Percentiles rank a stretch among this genome's conserved stretches.
These are phyloP conservation scores for Cryphonectria parasitica DNA, from an alignment of 2,329 filamentous ascomycete species.

Conservation along the genomic window DNA sequence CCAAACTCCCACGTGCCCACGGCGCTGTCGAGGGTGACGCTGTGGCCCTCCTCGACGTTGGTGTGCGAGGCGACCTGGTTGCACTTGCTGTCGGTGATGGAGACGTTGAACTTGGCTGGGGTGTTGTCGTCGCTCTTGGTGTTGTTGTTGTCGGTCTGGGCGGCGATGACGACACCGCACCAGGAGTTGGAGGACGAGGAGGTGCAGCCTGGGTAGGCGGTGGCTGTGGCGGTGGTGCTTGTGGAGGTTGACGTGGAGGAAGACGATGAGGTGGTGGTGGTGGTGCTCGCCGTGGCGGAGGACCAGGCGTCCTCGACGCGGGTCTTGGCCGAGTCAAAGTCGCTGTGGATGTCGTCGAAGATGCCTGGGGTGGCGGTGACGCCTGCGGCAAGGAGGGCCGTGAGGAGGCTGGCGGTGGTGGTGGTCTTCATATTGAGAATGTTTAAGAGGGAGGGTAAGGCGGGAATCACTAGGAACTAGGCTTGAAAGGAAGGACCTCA, in stretches of 20 bases:
- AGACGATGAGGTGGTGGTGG: background rate
- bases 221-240: background rate
- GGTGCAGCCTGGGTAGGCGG: constrained; percentile 11
- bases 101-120: constrained; percentile 9
- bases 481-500: background rate
- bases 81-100: constrained; percentile 15
- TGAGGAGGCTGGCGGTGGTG: constrained; percentile 2
- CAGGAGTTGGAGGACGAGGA: background rate
- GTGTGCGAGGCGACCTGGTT: constrained; percentile 7
- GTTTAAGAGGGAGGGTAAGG: too few relatives aligned
- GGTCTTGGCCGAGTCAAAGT: constrained; percentile 9
- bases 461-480: too few relatives aligned
- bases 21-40: constrained; percentile 5
- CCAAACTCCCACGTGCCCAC: constrained; percentile 18
- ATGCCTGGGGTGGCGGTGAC: constrained; percentile 9
- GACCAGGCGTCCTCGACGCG: constrained; percentile 9
- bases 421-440: constrained; percentile 5
- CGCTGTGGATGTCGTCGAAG: constrained; percentile 15
- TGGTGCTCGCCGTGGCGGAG: constrained; percentile 1
- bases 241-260: background rate
- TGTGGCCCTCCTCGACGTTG: constrained; percentile 3
- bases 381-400: constrained; percentile 1
- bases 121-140: background rate
- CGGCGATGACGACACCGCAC: constrained; percentile 5
- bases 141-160: background rate